Conservation (phyloP, 768 basidiomycete genomes). For the Boletus fagicola region DNA sequence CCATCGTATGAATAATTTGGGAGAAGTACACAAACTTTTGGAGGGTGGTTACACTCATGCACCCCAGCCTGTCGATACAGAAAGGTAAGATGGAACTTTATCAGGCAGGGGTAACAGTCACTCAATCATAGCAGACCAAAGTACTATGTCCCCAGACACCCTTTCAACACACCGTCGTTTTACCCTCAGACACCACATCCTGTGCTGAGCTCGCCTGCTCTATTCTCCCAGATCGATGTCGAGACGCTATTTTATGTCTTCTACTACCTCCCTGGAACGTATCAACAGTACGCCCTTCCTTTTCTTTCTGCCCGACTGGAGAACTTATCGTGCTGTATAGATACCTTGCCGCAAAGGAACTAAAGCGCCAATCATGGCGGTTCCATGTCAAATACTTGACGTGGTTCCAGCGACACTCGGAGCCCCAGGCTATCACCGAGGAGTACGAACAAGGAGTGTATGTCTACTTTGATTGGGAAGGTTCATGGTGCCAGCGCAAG, state of each 20-base stretch:
- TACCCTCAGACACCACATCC: conserved; percentile 90
- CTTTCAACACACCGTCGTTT: conserved; percentile 86
- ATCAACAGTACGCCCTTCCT: conserved; percentile 71
- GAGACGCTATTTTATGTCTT: conserved; percentile 99
- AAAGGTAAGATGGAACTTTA: conserved; percentile 69
- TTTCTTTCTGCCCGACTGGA: background rate
- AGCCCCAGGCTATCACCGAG: conserved; percentile 97
- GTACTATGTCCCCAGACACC: conserved; percentile 93
- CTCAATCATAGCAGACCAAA: conserved; percentile 66
- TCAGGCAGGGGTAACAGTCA: background rate
- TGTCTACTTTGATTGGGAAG: conserved; percentile 99
- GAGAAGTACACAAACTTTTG: conserved; percentile 88
- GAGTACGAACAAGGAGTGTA: conserved; percentile 99
- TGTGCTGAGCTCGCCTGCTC: conserved; percentile 73
- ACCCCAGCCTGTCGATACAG: conserved; percentile 92
- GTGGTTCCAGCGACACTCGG: conserved; percentile 98
- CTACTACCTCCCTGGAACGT: conserved; percentile 96
- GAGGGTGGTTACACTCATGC: conserved; percentile 88
- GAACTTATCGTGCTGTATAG: conserved; percentile 38
- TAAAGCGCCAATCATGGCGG: conserved; percentile 97
- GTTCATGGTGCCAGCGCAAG: conserved; percentile 97
- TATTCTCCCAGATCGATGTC: conserved; percentile 90
- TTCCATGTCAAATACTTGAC: conserved; percentile 99
- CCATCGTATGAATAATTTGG: conserved; percentile 83
- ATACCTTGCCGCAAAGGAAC: conserved; percentile 93